Conservation (phyloP, 1,139 yeast genomes). For the Magnusiomyces magnusii region DNA sequence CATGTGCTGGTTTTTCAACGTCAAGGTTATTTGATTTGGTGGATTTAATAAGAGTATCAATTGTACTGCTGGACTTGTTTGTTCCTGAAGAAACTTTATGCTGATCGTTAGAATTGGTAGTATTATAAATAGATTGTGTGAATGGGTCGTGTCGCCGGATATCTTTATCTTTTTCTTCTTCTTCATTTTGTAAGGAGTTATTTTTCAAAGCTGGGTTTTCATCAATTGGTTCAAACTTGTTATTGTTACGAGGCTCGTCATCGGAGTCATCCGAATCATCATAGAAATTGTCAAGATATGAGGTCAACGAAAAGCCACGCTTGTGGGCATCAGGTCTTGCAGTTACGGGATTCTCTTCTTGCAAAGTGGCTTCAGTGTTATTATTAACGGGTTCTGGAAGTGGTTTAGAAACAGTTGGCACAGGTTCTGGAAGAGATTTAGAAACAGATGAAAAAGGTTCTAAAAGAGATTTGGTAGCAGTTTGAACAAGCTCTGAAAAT, state of each 20-base stretch:
- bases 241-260: not conserved
- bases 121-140: not conserved
- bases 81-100: not conserved
- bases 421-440: too few species aligned
- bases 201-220: not conserved
- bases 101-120: not conserved
- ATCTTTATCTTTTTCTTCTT: not conserved
- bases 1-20: not conserved
- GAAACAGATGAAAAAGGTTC: too few species aligned
- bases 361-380: not conserved
- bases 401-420: too few species aligned
- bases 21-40: not conserved
- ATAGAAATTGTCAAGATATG: constrained; percentile 6
- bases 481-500: too few species aligned
- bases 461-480: too few species aligned
- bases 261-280: not conserved
- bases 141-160: not conserved
- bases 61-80: not conserved
- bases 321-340: not conserved
- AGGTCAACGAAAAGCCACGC: constrained; percentile 2
- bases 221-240: not conserved
- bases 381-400: not conserved
- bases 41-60: not conserved
- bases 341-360: not conserved
- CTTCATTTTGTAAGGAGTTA: not conserved